Conservation (phyloP, 2,329 filamentous ascomycete species). For the Mycocentrospora acerina region DNA sequence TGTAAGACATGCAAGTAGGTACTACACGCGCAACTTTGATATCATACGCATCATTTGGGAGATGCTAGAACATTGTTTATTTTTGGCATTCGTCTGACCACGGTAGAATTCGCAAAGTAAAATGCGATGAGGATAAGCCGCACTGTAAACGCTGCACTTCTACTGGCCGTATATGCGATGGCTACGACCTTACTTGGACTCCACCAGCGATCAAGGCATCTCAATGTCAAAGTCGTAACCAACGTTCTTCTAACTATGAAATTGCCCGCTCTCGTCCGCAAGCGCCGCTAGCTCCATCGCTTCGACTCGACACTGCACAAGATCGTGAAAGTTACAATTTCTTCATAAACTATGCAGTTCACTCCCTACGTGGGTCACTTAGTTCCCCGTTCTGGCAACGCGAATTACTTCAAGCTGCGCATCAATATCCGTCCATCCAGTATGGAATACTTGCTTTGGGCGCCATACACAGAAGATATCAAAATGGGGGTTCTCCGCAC, state of each 20-base stretch:
- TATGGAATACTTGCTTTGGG: constrained; percentile 34
- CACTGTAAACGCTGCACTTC: constrained; percentile 13
- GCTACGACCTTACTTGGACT: constrained; percentile 3
- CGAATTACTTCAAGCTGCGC: constrained; percentile 34
- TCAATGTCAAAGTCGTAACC: not conserved
- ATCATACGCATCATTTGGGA: not conserved
- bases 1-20: constrained; percentile 4
- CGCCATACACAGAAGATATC: constrained; percentile 37
- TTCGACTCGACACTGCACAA: constrained; percentile 21
- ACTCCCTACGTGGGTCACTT: constrained; percentile 29
- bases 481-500: constrained; percentile 17
- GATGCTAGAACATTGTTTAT: not conserved
- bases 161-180: constrained; percentile 17
- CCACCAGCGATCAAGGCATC: not conserved
- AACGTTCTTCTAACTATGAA: no score
- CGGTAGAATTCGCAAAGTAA: constrained; percentile 13
- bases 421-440: constrained; percentile 31
- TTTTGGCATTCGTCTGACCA: not conserved
- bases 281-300: constrained; percentile 13
- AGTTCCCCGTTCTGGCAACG: constrained; percentile 35
- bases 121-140: constrained; percentile 18
- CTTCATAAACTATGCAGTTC: constrained; percentile 26
- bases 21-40: not conserved
- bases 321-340: constrained; percentile 35
- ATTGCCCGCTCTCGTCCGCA: not conserved